These are phyloP conservation scores for Ascodesmis nigricans DNA, from an alignment of 495 filamentous ascomycete species.

Conservation along the genomic window DNA sequence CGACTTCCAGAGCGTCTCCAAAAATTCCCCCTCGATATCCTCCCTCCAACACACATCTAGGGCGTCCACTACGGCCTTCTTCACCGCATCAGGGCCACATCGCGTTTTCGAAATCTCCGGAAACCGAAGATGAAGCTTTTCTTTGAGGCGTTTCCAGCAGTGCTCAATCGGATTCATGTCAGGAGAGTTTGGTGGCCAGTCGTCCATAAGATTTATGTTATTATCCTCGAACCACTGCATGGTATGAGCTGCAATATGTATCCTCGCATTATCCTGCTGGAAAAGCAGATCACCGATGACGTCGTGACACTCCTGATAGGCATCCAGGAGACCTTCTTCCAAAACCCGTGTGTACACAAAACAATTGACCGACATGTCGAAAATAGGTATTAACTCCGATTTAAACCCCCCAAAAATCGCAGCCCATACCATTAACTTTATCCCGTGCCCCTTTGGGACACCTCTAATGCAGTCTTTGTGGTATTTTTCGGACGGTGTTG, in stretches of 20 bases:
- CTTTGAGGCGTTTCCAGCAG: conserved; percentile 9
- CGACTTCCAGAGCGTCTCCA: conserved; percentile 2
- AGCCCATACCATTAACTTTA: conserved; percentile 1
- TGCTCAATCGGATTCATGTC: conserved; percentile 11
- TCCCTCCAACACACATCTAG: neutral
- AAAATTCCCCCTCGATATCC: conserved; percentile 1
- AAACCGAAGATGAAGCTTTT: neutral
- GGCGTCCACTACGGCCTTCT: neutral
- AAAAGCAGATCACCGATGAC: conserved; percentile 2
- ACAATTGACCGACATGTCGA: conserved; percentile 5
- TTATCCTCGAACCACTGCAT: conserved; percentile 4
- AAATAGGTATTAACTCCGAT: neutral
- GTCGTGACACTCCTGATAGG: neutral
- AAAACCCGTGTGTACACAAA: conserved; percentile 1
- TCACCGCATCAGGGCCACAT: neutral
- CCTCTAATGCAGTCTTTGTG: neutral
- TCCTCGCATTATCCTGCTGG: conserved; percentile 7
- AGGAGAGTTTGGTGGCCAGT: conserved; percentile 5
- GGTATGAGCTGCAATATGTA: conserved; percentile 4
- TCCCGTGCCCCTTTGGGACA: neutral
- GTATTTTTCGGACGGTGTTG: neutral
- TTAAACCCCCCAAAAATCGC: conserved; percentile 2
- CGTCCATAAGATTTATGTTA: neutral
- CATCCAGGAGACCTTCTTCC: neutral
- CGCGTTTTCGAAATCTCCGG: neutral